Percentiles rank a stretch among this genome's conserved stretches.
These are phyloP conservation scores for Remersonia thermophila DNA, from an alignment of 2,329 filamentous ascomycete genomes.

Conservation along the genomic window DNA sequence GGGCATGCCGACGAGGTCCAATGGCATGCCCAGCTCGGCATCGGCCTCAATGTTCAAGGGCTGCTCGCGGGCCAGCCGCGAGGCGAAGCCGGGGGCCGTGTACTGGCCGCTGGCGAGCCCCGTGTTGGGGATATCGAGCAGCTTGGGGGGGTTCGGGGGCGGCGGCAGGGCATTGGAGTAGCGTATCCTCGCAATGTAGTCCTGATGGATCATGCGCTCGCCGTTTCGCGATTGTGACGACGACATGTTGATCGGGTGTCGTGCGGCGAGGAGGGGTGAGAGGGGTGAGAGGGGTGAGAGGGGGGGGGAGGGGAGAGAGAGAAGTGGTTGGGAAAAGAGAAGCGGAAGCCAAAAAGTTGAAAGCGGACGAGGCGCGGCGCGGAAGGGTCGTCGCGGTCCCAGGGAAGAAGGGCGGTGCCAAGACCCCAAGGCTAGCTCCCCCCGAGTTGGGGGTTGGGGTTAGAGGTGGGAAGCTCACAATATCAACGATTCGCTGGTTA, in stretches of 20 bases:
- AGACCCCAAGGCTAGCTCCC: too few species aligned
- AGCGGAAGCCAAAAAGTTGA: not conserved
- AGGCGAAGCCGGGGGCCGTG: conserved; percentile 80
- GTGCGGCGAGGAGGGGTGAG: not conserved
- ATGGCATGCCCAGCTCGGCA: conserved; percentile 93
- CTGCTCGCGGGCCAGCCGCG: conserved; percentile 78
- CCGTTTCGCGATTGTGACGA: conserved; percentile 27
- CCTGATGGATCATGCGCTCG: conserved; percentile 65
- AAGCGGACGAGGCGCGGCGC: not conserved
- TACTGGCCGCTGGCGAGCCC: conserved; percentile 79
- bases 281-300: too few species aligned
- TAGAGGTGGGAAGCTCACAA: too few species aligned
- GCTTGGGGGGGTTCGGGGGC: conserved; percentile 86
- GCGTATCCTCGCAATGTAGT: conserved; percentile 91
- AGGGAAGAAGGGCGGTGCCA: too few species aligned
- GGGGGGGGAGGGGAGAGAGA: too few species aligned
- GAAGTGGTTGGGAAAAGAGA: not conserved
- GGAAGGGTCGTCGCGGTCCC: not conserved
- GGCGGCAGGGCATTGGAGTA: conserved; percentile 94
- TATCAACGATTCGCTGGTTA: too few species aligned
- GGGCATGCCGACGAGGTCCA: conserved; percentile 89
- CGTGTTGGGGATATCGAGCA: conserved; percentile 91
- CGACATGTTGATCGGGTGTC: conserved; percentile 9
- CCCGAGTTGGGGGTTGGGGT: too few species aligned
- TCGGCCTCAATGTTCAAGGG: conserved; percentile 94